A percentile compares a stretch with the other conserved stretches of the same genome.
These are phyloP conservation scores for Daldinia decipiens DNA, from an alignment of 495 filamentous ascomycete species.

Conservation along the genomic window DNA sequence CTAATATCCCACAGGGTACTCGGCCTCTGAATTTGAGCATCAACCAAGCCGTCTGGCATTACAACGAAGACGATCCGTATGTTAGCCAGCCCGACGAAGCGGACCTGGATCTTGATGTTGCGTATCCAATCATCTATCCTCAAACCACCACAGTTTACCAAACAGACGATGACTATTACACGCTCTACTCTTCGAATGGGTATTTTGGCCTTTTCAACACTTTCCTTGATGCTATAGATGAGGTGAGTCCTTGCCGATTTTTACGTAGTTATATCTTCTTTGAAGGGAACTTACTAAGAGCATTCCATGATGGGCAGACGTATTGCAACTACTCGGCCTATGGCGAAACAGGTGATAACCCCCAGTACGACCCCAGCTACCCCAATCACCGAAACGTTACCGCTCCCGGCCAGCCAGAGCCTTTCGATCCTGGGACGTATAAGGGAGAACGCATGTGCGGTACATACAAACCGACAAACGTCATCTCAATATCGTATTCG, in stretches of 20 bases:
- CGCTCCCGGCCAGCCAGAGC: constrained; percentile 13
- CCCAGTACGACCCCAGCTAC: background rate
- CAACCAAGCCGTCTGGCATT: background rate
- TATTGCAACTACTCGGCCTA: background rate
- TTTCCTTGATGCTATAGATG: background rate
- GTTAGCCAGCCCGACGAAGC: background rate
- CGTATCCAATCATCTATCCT: background rate
- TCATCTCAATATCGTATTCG: constrained; percentile 50
- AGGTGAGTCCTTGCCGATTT: background rate
- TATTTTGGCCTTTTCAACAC: background rate
- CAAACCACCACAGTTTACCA: background rate
- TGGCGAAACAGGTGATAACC: background rate
- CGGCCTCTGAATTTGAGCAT: background rate
- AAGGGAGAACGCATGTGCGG: constrained; percentile 67
- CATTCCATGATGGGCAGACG: background rate
- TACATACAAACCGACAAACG: constrained; percentile 48
- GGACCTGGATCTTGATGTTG: background rate
- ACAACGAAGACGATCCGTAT: background rate
- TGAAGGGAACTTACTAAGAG: background rate
- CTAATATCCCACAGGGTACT: background rate
- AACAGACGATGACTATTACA: background rate
- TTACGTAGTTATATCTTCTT: background rate
- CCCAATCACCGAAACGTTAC: background rate
- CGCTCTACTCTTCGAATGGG: background rate
- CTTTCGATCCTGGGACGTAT: constrained; percentile 59